phyloP scores from a whole-genome alignment of 2,329 filamentous ascomycete species.

The Periconia digitata region DNA sequence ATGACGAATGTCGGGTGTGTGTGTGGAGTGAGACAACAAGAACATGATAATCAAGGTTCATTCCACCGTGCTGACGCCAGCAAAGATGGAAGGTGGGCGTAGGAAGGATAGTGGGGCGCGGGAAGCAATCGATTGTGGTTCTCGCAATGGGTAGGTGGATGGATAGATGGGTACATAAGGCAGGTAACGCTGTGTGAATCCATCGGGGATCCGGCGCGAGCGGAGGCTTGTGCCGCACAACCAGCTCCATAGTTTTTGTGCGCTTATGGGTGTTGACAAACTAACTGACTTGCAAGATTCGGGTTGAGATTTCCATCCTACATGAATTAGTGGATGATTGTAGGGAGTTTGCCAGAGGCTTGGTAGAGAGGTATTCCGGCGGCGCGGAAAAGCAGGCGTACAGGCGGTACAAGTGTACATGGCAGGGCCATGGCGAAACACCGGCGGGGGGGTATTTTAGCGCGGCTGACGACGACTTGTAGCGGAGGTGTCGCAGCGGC shows the following conservation, averaged over 20 bases:
- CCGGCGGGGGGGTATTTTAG: neutral
- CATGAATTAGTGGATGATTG: too few relatives aligned
- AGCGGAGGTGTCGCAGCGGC: neutral
- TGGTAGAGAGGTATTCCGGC: neutral
- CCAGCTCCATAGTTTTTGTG: too few relatives aligned
- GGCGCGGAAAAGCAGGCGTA: neutral
- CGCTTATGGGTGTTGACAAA: too few relatives aligned
- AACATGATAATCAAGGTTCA: too few relatives aligned
- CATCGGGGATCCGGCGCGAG: too few relatives aligned
- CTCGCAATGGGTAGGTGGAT: neutral
- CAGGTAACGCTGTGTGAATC: too few relatives aligned
- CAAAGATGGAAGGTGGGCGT: neutral
- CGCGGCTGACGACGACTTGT: slow-evolving; percentile 8
- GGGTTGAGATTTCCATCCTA: too few relatives aligned
- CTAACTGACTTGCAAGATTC: too few relatives aligned
- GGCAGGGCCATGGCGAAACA: neutral
- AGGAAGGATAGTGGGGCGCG: neutral
- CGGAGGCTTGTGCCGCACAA: too few relatives aligned
- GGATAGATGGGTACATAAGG: neutral
- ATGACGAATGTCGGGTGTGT: too few relatives aligned
- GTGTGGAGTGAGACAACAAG: too few relatives aligned
- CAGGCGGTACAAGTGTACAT: too few relatives aligned
- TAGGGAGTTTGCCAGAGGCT: neutral
- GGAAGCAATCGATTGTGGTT: neutral
- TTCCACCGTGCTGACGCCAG: neutral